Evolutionary conservation across 1,284 basidiomycete species (phyloP), one percentile per base, ranked within the genome.

Genomic region (Cryptococcus sp.): DNA sequence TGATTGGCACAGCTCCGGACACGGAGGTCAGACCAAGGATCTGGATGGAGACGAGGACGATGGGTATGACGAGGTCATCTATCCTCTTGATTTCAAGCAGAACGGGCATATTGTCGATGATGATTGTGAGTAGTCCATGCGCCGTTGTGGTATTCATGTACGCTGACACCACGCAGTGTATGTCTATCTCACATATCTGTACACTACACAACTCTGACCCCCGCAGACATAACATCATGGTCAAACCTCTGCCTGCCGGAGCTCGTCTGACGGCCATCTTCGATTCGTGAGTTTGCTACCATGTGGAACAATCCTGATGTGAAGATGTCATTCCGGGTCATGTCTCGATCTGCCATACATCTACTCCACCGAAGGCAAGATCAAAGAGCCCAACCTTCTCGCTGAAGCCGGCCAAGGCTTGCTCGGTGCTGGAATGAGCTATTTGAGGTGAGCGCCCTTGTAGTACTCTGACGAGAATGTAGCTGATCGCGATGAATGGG

Each of bases 361-460:
- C 69, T 96, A 96, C 80, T 89, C 91, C 23, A 95, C 92, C 8
- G 89, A 94, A 78, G 93, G 93, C 50, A 93, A 90, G 72, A 81
- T 96, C 76, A 96, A 96, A 77, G 92, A 94, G 73, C 91, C 92
- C 39, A 93, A 94, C 74, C 79, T 91, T 19, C 84, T 85, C 3
- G 83, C 85, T 5, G 89, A 88, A 72, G 89, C 89, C 6, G 90
- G 89, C 7, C 84, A 88, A 71, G 88, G 87, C 11, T 78, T 91
- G 7, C 74, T 91, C 22, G 83, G 62, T 15, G 72, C 74, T 15
- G 77, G 74, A 8, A 65, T 72, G 60, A 65, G 64, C 41, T 76
- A 74, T 52, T 52, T 75, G 11, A 83, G 82, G 66, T 67, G 47
- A 48, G 63, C 61, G 5, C 38, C 22, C 7, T n/a, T 40, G 5